Percentiles rank a stretch among this genome's conserved stretches.
Conservation (phyloP, 2,329 filamentous ascomycete species). For the Colletotrichum paranaense region DNA sequence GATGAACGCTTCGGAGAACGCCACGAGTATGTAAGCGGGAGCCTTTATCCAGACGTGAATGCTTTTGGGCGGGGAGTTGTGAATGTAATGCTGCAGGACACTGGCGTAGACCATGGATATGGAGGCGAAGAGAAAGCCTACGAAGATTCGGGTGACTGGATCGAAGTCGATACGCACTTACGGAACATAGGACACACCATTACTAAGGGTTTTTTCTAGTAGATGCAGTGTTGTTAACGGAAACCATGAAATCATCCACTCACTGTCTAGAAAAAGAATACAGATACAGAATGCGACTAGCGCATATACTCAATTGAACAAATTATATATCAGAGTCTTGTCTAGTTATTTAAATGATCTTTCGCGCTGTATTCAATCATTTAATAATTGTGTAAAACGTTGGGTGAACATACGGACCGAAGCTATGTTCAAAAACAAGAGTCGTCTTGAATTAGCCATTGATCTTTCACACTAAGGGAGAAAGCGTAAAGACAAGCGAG, state of each 20-base stretch:
- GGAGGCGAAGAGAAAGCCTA: slow-evolving; percentile 39
- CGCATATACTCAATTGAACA: too few relatives aligned
- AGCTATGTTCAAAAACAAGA: too few relatives aligned
- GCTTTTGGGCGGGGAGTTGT: slow-evolving; percentile 40
- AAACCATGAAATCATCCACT: neutral
- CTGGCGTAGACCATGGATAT: slow-evolving; percentile 40
- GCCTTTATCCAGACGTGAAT: slow-evolving; percentile 66
- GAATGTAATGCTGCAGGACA: slow-evolving; percentile 39
- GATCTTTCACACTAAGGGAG: too few relatives aligned
- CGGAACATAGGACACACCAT: slow-evolving; percentile 39
- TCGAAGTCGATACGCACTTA: slow-evolving; percentile 38
- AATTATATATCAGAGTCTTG: too few relatives aligned
- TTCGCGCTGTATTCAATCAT: too few relatives aligned
- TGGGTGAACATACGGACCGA: too few relatives aligned
- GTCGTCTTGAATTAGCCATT: too few relatives aligned
- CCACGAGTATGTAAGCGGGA: slow-evolving; percentile 68
- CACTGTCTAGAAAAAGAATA: slow-evolving; percentile 42
- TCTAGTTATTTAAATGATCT: too few relatives aligned
- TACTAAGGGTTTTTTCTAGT: neutral
- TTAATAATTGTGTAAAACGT: too few relatives aligned
- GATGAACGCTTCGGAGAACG: slow-evolving; percentile 70
- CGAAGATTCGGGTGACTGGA: slow-evolving; percentile 38
- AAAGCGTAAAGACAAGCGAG: too few relatives aligned
- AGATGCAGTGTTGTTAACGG: neutral
- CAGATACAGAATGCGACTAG: slow-evolving; percentile 26